Conservation (phyloP, 1,139 yeast genomes). For the Pneumocystis wakefieldiae region DNA sequence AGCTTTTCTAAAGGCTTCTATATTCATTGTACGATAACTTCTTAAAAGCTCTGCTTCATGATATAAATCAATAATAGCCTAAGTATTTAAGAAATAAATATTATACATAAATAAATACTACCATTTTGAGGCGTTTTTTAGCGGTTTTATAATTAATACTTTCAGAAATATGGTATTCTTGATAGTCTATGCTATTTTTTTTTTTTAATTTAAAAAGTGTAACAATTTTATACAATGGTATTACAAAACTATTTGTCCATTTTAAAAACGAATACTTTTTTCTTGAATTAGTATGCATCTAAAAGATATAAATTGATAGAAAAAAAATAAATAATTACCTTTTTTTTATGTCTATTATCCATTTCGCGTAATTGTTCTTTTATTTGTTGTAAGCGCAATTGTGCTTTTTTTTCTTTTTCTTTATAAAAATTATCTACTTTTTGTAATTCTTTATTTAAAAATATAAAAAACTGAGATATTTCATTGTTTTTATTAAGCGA, state of each 20-base stretch:
- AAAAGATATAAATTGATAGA: constrained; percentile 2
- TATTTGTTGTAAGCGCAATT: constrained; percentile 43
- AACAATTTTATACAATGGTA: constrained; percentile 1
- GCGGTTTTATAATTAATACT: neutral
- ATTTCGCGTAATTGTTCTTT: constrained; percentile 56
- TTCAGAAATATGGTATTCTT: constrained; percentile 44
- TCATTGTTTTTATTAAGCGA: constrained; percentile 18
- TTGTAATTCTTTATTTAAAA: constrained; percentile 46
- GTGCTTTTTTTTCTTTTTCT: constrained; percentile 45
- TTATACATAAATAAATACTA: neutral
- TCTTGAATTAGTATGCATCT: neutral
- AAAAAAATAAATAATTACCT: constrained; percentile 12
- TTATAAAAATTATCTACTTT: constrained; percentile 49
- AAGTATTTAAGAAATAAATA: neutral
- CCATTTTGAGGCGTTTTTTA: neutral
- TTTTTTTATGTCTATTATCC: constrained; percentile 34
- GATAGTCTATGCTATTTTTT: neutral
- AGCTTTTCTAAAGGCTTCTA: constrained; percentile 79
- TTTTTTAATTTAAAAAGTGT: constrained; percentile 3
- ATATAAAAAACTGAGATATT: constrained; percentile 35
- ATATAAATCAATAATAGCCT: neutral
- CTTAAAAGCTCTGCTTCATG: neutral
- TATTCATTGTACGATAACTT: constrained; percentile 36
- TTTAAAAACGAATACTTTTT: neutral
- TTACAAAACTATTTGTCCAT: neutral